Conservation (phyloP, 1,284 basidiomycete species). For the Microbotryum violaceum region DNA sequence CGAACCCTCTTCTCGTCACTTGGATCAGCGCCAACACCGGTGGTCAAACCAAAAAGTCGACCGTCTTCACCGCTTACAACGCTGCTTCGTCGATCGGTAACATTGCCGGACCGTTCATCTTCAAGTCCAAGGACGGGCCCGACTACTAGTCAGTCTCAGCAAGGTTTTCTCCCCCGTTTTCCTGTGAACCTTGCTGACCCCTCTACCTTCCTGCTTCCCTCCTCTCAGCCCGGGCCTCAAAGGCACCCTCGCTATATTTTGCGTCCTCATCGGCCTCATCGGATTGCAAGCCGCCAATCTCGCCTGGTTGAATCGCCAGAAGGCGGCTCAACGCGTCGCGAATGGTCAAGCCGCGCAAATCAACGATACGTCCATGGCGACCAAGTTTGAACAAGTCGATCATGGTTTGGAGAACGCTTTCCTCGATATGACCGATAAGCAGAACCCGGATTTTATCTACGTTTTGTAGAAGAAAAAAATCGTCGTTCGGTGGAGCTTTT, state of each 20-base stretch:
- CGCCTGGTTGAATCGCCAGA: constrained; percentile 36
- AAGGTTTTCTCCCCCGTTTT: not conserved
- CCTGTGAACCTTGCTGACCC: not conserved
- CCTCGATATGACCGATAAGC: constrained; percentile 37
- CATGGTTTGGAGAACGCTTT: constrained; percentile 29
- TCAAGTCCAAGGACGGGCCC: constrained; percentile 38
- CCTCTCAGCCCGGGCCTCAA: constrained; percentile 7
- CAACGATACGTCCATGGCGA: constrained; percentile 36
- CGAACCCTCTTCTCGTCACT: constrained; percentile 42
- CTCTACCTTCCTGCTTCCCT: not conserved
- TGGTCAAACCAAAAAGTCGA: constrained; percentile 44
- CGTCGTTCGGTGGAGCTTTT: not conserved
- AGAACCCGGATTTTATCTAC: constrained; percentile 38
- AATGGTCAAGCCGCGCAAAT: constrained; percentile 37
- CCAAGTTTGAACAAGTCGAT: constrained; percentile 17
- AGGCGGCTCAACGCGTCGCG: constrained; percentile 36
- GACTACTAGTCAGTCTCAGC: not conserved
- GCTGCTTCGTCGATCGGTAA: constrained; percentile 33
- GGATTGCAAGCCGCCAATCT: constrained; percentile 32
- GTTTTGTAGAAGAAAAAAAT: constrained; percentile 1
- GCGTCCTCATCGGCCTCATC: constrained; percentile 31
- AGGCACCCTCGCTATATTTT: constrained; percentile 28
- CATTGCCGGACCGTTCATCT: constrained; percentile 38
- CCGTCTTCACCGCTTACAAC: constrained; percentile 32
- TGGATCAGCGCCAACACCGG: constrained; percentile 45